Base-by-base conservation (phyloP, 2,329 filamentous ascomycete genomes). In the Colletotrichum sublineola region DNA sequence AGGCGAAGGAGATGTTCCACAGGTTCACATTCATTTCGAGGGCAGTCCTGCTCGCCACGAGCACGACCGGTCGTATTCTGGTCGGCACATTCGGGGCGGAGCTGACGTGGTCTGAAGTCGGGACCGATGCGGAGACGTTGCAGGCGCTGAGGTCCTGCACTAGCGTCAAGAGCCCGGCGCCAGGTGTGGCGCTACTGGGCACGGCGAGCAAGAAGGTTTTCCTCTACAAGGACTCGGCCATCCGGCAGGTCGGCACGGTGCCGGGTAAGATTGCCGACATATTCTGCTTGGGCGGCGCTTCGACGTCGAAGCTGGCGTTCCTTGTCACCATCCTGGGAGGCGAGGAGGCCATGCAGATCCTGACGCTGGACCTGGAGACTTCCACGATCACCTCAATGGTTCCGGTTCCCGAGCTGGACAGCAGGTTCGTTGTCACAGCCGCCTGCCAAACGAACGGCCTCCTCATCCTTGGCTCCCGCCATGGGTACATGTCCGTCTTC, bases 21-120 rank as follows among this genome's bases (percentile, higher is more conserved):
- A 86, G 88, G 55, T 94, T 93, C 77, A 87, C 88, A 33, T 93
- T 93, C 69, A 77, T 93, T 3, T 85, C 85, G 0, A 81, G 87
- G 3, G 78, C 84, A 4, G 79, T 82, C 1, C 77, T 94, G 3
- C 79, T 94, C 24, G 83, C 88, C 4, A 86, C 86, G 0, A 92
- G 91, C 0, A 90, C 87, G 0, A 86, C 87, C 46, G 93, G 93
- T 1, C 85, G 86, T 24, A 78, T 94, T 0, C 82, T 92, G 5
- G 74, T 88, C 0, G 86, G 85, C 1, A 77, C 79, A 0, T 80
- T 87, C 48, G 73, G 56, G 4, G 63, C 74, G 8, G 66, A 58
- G n/a, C 68, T 81, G 2, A 62, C 74, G 0, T 90, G 88, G 88
- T 76, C 79, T 8, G 84, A 86, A 50, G 74, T 88, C 0, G 60